Conservation (phyloP, 75 land plant species). For the Isoetes taiwanensis region DNA sequence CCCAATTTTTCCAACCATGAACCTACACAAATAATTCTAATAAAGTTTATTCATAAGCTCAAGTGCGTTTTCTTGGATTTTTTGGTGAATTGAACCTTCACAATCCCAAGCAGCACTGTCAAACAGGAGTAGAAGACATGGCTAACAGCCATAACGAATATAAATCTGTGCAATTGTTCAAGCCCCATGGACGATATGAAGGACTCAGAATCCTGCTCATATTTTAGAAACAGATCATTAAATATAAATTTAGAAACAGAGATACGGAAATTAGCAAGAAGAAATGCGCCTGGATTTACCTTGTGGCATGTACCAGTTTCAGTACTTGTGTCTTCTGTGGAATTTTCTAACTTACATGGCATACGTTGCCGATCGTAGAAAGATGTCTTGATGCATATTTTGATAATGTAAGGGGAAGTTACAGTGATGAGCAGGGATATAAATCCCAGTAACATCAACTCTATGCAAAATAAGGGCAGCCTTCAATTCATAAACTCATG, state of each 20-base stretch:
- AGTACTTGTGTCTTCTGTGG: neutral
- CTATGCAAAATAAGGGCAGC: neutral
- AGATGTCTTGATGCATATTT: conserved; percentile 11
- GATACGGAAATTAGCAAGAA: neutral
- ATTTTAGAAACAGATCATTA: too few species aligned
- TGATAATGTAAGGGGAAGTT: neutral
- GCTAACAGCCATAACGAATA: conserved; percentile 15
- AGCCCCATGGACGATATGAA: conserved; percentile 12
- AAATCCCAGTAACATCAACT: conserved; percentile 24
- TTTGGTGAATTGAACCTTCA: too few species aligned
- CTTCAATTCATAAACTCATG: neutral
- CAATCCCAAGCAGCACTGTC: conserved; percentile 2
- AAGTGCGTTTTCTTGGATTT: too few species aligned
- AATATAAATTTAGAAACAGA: too few species aligned
- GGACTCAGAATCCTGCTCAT: too few species aligned
- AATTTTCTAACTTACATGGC: neutral
- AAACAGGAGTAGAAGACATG: conserved; percentile 14
- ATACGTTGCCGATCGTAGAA: neutral
- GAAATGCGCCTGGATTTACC: neutral
- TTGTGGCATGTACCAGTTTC: neutral
- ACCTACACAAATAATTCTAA: too few species aligned
- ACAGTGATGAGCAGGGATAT: conserved; percentile 14
- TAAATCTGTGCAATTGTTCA: conserved; percentile 17
- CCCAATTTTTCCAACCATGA: conserved; percentile 15
- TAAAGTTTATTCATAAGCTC: too few species aligned